A percentile compares a stretch with the other conserved stretches of the same genome.
Evolutionary conservation across 2,329 filamentous ascomycete species (phyloP).

Genomic region (Trichoderma pleuroti): DNA sequence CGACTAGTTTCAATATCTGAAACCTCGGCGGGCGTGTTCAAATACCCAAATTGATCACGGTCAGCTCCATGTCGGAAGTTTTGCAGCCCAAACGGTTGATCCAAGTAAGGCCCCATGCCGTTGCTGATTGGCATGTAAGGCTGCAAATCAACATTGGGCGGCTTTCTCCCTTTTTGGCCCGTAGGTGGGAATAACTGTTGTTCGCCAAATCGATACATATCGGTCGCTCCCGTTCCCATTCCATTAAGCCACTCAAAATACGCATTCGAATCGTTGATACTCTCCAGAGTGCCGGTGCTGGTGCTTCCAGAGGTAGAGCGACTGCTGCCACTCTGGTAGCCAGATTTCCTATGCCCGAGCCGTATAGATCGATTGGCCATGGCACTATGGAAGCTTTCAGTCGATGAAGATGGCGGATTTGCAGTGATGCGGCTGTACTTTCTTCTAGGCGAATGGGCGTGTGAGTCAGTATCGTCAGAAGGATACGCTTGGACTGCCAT

Average conservation of each 20-base stretch:
- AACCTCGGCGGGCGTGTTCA: slow-evolving; percentile 43
- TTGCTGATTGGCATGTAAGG: slow-evolving; percentile 33
- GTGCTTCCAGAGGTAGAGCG: slow-evolving; percentile 10
- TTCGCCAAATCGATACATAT: not conserved
- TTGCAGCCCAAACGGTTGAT: slow-evolving; percentile 17
- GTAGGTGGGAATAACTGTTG: slow-evolving; percentile 15
- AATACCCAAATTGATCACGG: slow-evolving; percentile 19
- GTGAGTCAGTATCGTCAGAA: slow-evolving; percentile 51
- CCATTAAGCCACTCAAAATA: slow-evolving; percentile 31
- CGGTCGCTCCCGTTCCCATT: slow-evolving; percentile 20
- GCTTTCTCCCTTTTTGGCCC: slow-evolving; percentile 25
- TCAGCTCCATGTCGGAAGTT: slow-evolving; percentile 35
- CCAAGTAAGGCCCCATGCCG: slow-evolving; percentile 17
- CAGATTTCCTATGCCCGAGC: not conserved
- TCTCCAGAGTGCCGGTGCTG: slow-evolving; percentile 20
- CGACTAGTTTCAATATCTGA: slow-evolving; percentile 31
- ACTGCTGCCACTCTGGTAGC: not conserved
- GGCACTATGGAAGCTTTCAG: not conserved
- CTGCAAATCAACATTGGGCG: slow-evolving; percentile 42
- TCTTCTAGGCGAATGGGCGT: slow-evolving; percentile 60
- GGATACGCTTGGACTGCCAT: slow-evolving; percentile 41
- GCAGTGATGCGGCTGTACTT: slow-evolving; percentile 20
- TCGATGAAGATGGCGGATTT: not conserved
- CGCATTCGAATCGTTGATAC: slow-evolving; percentile 25
- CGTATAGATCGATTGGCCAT: not conserved